Percentiles rank a stretch among this genome's conserved stretches.
phyloP scores from a whole-genome alignment of 371 early-diverging fungal genomes.

The Mortierella polycephala region DNA sequence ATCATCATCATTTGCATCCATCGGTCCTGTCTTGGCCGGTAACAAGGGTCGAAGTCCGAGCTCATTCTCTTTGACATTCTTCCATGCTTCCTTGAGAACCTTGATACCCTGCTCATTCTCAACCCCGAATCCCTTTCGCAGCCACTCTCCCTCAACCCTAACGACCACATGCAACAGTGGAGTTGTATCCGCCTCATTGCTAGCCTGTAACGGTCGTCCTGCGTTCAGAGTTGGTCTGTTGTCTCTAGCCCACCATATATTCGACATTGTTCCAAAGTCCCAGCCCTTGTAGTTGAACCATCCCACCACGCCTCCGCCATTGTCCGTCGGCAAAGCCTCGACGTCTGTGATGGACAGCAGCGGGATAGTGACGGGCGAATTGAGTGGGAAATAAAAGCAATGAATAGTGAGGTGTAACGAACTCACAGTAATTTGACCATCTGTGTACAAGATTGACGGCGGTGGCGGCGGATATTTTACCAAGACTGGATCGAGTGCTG shows the following conservation, averaged over 20 bases:
- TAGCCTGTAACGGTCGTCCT: background rate
- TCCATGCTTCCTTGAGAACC: slow-evolving; percentile 48
- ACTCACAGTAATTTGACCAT: slow-evolving; percentile 48
- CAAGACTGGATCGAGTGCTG: slow-evolving; percentile 1
- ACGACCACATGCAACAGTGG: slow-evolving; percentile 46
- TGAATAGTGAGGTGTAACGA: slow-evolving; percentile 52
- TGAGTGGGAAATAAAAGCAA: slow-evolving; percentile 51
- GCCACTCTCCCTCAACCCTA: slow-evolving; percentile 43
- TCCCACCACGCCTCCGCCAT: slow-evolving; percentile 21
- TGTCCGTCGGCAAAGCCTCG: slow-evolving; percentile 15
- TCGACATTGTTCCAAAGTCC: slow-evolving; percentile 27
- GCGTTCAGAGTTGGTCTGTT: slow-evolving; percentile 2
- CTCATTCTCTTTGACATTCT: slow-evolving; percentile 46
- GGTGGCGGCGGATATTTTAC: slow-evolving; percentile 47
- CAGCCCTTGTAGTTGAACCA: slow-evolving; percentile 53
- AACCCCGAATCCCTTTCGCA: slow-evolving; percentile 51
- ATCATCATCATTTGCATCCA: slow-evolving; percentile 12
- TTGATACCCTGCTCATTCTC: slow-evolving; percentile 39
- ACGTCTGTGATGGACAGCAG: slow-evolving; percentile 43
- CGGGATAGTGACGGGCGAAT: slow-evolving; percentile 47
- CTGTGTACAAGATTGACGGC: slow-evolving; percentile 45
- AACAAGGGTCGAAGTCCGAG: slow-evolving; percentile 28
- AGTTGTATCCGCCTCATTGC: slow-evolving; percentile 14
- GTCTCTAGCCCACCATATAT: slow-evolving; percentile 53
- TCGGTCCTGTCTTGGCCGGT: slow-evolving; percentile 8